Base-by-base conservation (phyloP, 345 rosid species). In the Boechera divaricarpa region DNA sequence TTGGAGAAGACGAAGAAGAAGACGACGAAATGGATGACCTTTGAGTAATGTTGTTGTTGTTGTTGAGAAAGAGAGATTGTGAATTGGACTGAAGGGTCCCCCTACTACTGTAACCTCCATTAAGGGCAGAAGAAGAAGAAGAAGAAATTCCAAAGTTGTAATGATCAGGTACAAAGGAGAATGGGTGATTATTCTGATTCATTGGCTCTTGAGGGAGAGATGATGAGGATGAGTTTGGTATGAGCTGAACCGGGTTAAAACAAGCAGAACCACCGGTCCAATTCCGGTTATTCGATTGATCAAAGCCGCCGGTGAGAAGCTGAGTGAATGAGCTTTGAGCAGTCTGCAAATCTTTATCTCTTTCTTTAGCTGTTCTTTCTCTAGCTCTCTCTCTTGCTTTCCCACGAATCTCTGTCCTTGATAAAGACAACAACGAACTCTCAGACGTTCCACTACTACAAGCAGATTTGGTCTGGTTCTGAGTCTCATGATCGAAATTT, bases 31-130 rank as follows among this genome's bases (percentile, higher is more conserved):
- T 63, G 26, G 83, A 63, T 56, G 61, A 85, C 89, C 94, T 90
- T 91, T 89, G 99, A 78, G 85, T 86, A 81, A 82, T 33, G 48
- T 33, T 63, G 66, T 21, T 21, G 24, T 21, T 21, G 24, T 61
- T 78, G 42, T 66, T 78, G 57, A 66, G 69, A 51, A 78, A 78
- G 73, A 66, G 73, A 44, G 82, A 73, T 31, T 67, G 74, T 59
- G 96, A 88, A 95, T 95, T 95, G 99, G 99, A 95, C 99, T 95
- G 99, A 95, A 95, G 99, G 99, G 99, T 90, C 98, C 99, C 98
- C 99, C 99, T 92, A 74, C 88, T 90, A 87, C 78, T 87, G 91
- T 89, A 84, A 85, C 91, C 87, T 57, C 81, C 80, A 55, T 70
- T 56, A 56, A 70, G 33, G 42, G 81, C 47, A 77, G 80, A 77